Percentiles rank a stretch among this genome's conserved stretches.
phyloP scores from a whole-genome alignment of 441 rosid genomes.

The Populus tomentosa region DNA sequence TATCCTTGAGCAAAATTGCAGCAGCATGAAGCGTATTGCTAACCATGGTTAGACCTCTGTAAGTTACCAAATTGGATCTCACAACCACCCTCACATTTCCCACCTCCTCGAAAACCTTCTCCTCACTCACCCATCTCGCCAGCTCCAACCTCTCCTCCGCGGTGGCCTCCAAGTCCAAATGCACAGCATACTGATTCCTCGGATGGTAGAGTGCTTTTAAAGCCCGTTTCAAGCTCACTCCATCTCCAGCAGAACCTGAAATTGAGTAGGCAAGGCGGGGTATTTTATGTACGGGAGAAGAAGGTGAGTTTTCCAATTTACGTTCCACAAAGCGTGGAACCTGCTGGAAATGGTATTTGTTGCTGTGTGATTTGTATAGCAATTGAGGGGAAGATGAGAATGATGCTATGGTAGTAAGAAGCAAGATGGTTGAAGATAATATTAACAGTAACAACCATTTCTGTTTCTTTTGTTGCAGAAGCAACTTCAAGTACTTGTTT shows the following conservation, averaged over 20 bases:
- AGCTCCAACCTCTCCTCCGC: slow-evolving; percentile 24
- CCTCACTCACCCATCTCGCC: slow-evolving; percentile 11
- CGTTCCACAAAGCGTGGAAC: slow-evolving; percentile 25
- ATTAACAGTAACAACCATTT: not conserved
- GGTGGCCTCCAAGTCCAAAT: slow-evolving; percentile 25
- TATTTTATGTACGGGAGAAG: not conserved
- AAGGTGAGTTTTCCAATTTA: slow-evolving; percentile 1
- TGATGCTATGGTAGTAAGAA: not conserved
- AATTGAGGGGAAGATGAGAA: too few species aligned
- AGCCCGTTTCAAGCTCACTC: slow-evolving; percentile 10
- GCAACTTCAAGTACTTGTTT: not conserved
- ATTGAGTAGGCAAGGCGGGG: slow-evolving; percentile 26
- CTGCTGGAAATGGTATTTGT: too few species aligned
- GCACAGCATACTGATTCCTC: slow-evolving; percentile 22
- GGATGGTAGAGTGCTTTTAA: slow-evolving; percentile 28
- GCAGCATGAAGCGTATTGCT: slow-evolving; percentile 32
- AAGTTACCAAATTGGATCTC: slow-evolving; percentile 36
- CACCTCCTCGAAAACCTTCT: slow-evolving; percentile 17
- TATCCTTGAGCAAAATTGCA: slow-evolving; percentile 26
- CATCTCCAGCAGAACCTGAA: slow-evolving; percentile 28
- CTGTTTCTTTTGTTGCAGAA: not conserved
- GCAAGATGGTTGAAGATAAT: not conserved
- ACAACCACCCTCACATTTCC: slow-evolving; percentile 27
- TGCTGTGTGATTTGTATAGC: too few species aligned
- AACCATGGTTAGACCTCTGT: slow-evolving; percentile 37